Percentiles rank a stretch among this genome's conserved stretches.
Evolutionary conservation across 345 rosid genomes (phyloP).

Genomic region (Citrus australasica): DNA sequence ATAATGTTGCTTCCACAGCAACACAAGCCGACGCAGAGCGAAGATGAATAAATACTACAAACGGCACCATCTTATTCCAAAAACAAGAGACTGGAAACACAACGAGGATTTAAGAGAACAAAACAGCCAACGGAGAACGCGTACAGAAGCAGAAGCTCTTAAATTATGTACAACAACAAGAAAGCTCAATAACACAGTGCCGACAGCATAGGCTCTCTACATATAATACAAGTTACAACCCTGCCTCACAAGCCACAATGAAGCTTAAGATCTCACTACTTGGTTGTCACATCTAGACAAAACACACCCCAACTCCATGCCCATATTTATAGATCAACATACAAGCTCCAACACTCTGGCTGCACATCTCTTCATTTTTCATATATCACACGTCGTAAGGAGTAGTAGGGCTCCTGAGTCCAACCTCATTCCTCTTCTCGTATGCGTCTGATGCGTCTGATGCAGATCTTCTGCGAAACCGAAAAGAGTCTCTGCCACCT

Average conservation of each 20-base stretch:
- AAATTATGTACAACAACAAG: neutral
- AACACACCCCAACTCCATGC: neutral
- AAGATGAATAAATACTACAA: neutral
- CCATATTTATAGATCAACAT: neutral
- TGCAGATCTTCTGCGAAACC: slow-evolving; percentile 74
- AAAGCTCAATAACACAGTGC: neutral
- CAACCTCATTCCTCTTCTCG: slow-evolving; percentile 62
- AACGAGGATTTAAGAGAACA: neutral
- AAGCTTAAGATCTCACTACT: neutral
- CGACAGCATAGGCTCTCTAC: neutral
- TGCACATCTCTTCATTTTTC: neutral
- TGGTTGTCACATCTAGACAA: neutral
- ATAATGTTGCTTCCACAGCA: neutral
- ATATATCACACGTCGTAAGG: slow-evolving; percentile 75
- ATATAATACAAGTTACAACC: neutral
- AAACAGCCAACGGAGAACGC: neutral
- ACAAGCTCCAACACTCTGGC: neutral
- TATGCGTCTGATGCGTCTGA: slow-evolving; percentile 78
- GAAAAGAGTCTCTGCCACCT: slow-evolving; percentile 60
- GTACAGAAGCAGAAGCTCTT: neutral
- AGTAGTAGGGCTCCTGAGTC: slow-evolving; percentile 74
- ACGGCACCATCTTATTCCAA: neutral
- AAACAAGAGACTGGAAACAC: neutral
- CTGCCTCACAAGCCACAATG: neutral
- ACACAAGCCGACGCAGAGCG: neutral